A percentile compares a stretch with the other conserved stretches of the same genome.
Conservation (phyloP, 1,139 yeast genomes). For the Geotrichum candidum region DNA sequence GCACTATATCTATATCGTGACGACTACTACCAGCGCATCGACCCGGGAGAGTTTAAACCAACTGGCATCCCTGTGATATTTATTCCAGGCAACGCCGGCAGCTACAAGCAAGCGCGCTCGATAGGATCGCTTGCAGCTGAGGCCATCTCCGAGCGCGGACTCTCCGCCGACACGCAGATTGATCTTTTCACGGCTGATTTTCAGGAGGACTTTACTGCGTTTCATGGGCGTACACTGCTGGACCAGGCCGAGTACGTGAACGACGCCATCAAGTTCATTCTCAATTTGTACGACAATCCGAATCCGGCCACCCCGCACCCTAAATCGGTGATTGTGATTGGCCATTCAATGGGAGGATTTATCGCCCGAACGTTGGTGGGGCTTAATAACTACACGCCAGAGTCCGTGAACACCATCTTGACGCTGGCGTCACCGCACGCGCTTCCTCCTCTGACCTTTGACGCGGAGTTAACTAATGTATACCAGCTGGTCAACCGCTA, state of each 20-base stretch:
- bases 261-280: conserved; percentile 75
- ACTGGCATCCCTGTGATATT: conserved; percentile 84
- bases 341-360: conserved; percentile 97
- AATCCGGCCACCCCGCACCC: conserved; percentile 38
- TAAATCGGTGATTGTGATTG: conserved; percentile 68
- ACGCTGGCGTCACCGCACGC: conserved; percentile 93
- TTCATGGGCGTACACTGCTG: conserved; percentile 86
- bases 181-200: conserved; percentile 90
- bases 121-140: conserved; percentile 65
- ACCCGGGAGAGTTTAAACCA: conserved; percentile 34
- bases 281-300: conserved; percentile 50
- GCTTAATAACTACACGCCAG: conserved; percentile 63
- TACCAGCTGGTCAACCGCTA: conserved; percentile 71
- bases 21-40: conserved; percentile 39
- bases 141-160: conserved; percentile 8
- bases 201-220: conserved; percentile 93
- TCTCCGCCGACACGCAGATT: conserved; percentile 25
- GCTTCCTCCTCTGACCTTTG: conserved; percentile 92
- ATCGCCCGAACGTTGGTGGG: conserved; percentile 80
- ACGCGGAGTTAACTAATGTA: conserved; percentile 72
- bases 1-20: conserved; percentile 76
- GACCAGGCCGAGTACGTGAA: conserved; percentile 93
- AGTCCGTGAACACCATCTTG: conserved; percentile 73
- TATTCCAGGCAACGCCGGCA: conserved; percentile 97
- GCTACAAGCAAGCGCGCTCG: conserved; percentile 82